Base-by-base conservation (phyloP, 2,329 filamentous ascomycete genomes). In the Ramularia endophylla region DNA sequence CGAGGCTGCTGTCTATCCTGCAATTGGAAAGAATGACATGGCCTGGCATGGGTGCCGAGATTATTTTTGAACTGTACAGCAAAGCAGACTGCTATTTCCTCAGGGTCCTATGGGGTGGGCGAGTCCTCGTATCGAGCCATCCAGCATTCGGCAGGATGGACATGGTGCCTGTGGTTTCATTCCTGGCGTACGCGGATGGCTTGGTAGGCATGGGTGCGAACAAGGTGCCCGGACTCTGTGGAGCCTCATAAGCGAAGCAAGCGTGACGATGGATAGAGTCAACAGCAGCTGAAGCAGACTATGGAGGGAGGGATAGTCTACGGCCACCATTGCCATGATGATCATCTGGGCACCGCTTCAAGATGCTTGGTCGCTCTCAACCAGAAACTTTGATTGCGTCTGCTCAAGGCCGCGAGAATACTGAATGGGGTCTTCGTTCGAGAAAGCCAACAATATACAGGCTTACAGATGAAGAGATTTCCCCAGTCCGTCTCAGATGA, bases 11-110 rank as follows among this genome's bases (percentile, higher is more conserved):
- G 16, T 77, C 77, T 2, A 73, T 89, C 12, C 58, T 92, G 56
- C 85, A 90, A 64, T 56, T 84, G 1, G 80, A 87, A 16, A 61
- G 70, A 38, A 90, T 90, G 85, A 79, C 87, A 1, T 90, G 85
- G 85, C 85, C 85, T 0, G 85, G 85, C 0, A 88, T 90, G 85
- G 85, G 85, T 0, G 71, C 78, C 8, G 85, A 90, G 64, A 71
- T 90, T 0, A 76, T 88, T 0, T 87, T 89, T 58, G 85, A 90
- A 66, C 58, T 89, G 20, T 88, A 80, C 55, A 67, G 63, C 53
- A 70, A 67, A 53, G 59, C 60, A 30, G 48, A 56, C n/a, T 50
- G 55, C 49, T 56, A 55, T 37, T 85, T 73, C 49, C 60, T 87
- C 2, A 71, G 86, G 5, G 78, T 90, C 0, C 65, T 92, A 1